A percentile compares a stretch with the other conserved stretches of the same genome.
Evolutionary conservation across 2,329 filamentous ascomycete species (phyloP).

Genomic region (Mycocentrospora acerina): DNA sequence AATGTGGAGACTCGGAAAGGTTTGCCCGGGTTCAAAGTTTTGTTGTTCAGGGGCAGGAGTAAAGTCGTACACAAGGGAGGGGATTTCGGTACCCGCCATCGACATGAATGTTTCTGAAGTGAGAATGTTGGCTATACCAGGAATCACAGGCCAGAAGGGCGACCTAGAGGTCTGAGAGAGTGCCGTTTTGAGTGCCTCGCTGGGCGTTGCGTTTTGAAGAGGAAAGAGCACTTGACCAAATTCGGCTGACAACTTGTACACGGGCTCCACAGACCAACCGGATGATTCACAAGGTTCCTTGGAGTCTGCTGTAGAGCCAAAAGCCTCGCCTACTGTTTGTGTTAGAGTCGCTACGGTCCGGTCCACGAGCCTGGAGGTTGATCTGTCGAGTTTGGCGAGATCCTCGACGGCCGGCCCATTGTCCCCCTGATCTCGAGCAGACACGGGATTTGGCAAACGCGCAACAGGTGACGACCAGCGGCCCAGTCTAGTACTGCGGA

Average conservation of each 20-base stretch:
- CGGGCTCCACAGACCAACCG: slow-evolving; percentile 18
- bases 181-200: slow-evolving; percentile 2
- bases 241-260: slow-evolving; percentile 16
- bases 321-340: not conserved
- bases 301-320: no score
- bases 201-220: slow-evolving; percentile 6
- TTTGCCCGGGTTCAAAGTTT: slow-evolving; percentile 6
- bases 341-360: slow-evolving; percentile 3
- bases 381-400: not conserved
- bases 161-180: slow-evolving; percentile 2
- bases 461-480: slow-evolving; percentile 28
- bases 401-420: no score
- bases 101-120: slow-evolving; percentile 12
- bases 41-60: slow-evolving; percentile 16
- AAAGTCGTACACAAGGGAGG: slow-evolving; percentile 27
- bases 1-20: slow-evolving; percentile 27
- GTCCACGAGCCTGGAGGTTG: slow-evolving; percentile 1
- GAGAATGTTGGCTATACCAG: slow-evolving; percentile 27
- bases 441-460: slow-evolving; percentile 2
- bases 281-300: slow-evolving; percentile 4
- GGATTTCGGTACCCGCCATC: slow-evolving; percentile 8
- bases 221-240: slow-evolving; percentile 31
- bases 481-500: slow-evolving; percentile 21
- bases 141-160: slow-evolving; percentile 18
- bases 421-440: slow-evolving; percentile 1